These are phyloP conservation scores for Nemania sp. DNA, from an alignment of 2,329 filamentous ascomycete species.

Conservation along the genomic window DNA sequence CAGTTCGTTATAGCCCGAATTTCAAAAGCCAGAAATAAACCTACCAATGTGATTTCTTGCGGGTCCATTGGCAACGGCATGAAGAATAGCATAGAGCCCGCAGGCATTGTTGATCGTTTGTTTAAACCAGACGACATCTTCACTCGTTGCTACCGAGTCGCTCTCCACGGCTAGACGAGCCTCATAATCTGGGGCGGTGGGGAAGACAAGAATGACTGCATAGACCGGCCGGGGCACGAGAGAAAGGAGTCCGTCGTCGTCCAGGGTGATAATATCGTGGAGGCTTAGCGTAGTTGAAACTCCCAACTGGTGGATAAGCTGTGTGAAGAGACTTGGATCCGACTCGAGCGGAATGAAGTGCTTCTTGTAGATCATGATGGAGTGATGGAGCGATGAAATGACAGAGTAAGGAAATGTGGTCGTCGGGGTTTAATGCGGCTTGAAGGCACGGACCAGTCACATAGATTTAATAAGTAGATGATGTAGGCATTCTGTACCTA, in stretches of 20 bases:
- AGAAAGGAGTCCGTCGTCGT: constrained; percentile 79
- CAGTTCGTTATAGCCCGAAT: no score
- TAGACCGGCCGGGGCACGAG: constrained; percentile 81
- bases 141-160: constrained; percentile 50
- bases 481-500: no score
- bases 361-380: constrained; percentile 53
- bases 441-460: neutral
- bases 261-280: constrained; percentile 85
- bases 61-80: constrained; percentile 77
- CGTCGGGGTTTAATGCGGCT: neutral
- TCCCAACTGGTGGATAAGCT: constrained; percentile 77
- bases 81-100: constrained; percentile 81
- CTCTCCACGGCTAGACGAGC: constrained; percentile 53
- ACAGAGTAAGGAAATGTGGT: neutral
- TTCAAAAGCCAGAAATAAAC: no score
- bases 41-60: constrained; percentile 55
- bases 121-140: constrained; percentile 84
- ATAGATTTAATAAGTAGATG: no score
- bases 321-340: constrained; percentile 83
- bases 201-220: constrained; percentile 84
- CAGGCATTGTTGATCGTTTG: constrained; percentile 88
- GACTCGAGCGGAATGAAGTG: constrained; percentile 31
- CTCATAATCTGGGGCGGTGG: constrained; percentile 59
- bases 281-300: constrained; percentile 76
- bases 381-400: no score